Base-by-base conservation (phyloP, 2,329 filamentous ascomycete genomes). In the Neonectria magnoliae region DNA sequence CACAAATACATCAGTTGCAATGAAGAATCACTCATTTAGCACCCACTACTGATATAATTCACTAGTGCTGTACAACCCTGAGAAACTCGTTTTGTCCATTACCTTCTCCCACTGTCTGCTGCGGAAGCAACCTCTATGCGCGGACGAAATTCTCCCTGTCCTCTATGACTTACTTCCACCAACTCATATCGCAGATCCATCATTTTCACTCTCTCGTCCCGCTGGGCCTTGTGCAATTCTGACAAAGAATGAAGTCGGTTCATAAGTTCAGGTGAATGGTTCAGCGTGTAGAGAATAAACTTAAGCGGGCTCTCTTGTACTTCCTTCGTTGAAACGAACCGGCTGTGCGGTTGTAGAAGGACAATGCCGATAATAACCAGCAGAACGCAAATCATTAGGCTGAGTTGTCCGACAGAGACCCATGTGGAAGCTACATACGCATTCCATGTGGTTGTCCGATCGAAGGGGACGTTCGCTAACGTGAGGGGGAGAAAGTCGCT, bases 401-500 rank as follows among this genome's bases (percentile, higher is more conserved):
- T n/a, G 22, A 59, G 31, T 2, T 31, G 20, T 16, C 33, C 56
- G 9, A 51, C 45, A 2, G 45, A 58, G 10, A 58, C 56, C 56
- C 56, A 58, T 14, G 45, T 58, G 29, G 31, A 58, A 29, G 25
- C 45, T n/a, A 42, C 45, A 18, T 51, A 58, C 4, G 33, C 56
- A 14, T 42, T 6, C 56, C 56, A 58, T 11, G 56, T 58, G 14
- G 20, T 58, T 42, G 56, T 51, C 11, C 47, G 31, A 25, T 51
- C 38, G 20, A 58, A 58, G 14, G 45, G 56, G 16, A 58, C 33
- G 45, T 58, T 58, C 1, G 56, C 56, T 14, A 58, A 25, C 5
- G 45, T 42, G 7, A 58, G 33, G 8, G 56, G 56, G 13, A 58
- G 47, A 22, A 58, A 58, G 45, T 58, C 56, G 33, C 56, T 58